These are phyloP conservation scores for Linaria vulgaris DNA, from an alignment of 257 asterid species.

Conservation along the genomic window DNA sequence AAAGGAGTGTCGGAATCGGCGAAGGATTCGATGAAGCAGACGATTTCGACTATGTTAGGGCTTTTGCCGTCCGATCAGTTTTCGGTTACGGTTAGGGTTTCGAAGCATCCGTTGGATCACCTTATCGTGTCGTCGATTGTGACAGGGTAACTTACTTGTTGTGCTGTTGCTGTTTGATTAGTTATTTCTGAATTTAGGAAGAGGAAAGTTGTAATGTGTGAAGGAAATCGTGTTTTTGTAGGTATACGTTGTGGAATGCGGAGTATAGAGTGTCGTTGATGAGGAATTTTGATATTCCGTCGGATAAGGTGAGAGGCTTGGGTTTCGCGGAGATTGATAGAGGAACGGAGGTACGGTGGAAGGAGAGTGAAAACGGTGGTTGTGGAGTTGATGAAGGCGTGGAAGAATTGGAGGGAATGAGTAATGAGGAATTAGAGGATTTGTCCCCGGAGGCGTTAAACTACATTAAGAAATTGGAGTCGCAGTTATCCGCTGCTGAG, in stretches of 20 bases:
- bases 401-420: constrained; percentile 33
- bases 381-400: constrained; percentile 33
- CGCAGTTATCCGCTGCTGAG: constrained; percentile 57
- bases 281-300: constrained; percentile 70
- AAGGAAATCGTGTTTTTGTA: constrained; percentile 19
- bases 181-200: not conserved
- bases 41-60: constrained; percentile 97
- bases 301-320: constrained; percentile 30
- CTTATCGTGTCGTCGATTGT: constrained; percentile 82
- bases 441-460: constrained; percentile 62
- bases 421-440: constrained; percentile 38
- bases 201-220: no score
- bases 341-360: constrained; percentile 43
- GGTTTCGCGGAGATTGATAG: constrained; percentile 30
- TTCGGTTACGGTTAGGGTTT: constrained; percentile 65
- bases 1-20: constrained; percentile 89
- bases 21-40: constrained; percentile 98
- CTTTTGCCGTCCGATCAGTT: constrained; percentile 94
- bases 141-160: constrained; percentile 63
- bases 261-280: constrained; percentile 87
- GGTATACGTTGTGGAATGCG: constrained; percentile 97
- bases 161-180: not conserved
- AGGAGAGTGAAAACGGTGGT: constrained; percentile 33
- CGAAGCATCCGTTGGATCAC: constrained; percentile 69
- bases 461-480: constrained; percentile 70